A percentile compares a stretch with the other conserved stretches of the same genome.
These are phyloP conservation scores for Kernera saxatilis DNA, from an alignment of 345 rosid species.

Conservation along the genomic window DNA sequence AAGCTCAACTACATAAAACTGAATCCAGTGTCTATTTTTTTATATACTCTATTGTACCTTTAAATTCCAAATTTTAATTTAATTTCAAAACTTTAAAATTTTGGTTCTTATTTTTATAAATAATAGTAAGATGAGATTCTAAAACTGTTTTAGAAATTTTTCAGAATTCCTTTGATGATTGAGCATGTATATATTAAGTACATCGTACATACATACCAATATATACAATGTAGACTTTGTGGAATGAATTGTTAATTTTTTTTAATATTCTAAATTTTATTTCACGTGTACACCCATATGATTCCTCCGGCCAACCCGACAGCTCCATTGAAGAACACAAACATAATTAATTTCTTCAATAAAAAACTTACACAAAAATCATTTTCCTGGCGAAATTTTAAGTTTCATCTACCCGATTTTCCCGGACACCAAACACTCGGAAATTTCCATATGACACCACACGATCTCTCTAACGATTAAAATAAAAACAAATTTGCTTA, in stretches of 20 bases:
- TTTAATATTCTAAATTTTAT: not conserved
- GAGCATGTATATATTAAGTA: not conserved
- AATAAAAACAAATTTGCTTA: not conserved
- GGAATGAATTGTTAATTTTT: not conserved
- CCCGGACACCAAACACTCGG: conserved; percentile 25
- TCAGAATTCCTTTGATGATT: not conserved
- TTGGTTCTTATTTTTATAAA: not conserved
- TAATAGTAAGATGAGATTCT: not conserved
- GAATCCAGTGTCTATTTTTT: not conserved
- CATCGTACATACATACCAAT: not conserved
- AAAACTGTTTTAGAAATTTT: not conserved
- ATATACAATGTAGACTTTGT: conserved; percentile 3
- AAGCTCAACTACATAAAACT: not conserved
- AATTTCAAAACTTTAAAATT: not conserved
- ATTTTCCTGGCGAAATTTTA: not conserved
- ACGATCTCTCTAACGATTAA: conserved; percentile 8
- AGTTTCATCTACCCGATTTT: conserved; percentile 11
- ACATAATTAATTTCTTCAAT: not conserved
- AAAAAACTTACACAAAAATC: not conserved
- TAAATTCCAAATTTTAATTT: not conserved
- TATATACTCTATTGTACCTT: not conserved
- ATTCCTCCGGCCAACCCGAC: conserved; percentile 35
- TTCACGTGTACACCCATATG: conserved; percentile 36
- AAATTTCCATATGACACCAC: conserved; percentile 35
- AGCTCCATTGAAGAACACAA: conserved; percentile 14